Evolutionary conservation across 306 rosid genomes (phyloP), one percentile per base, ranked within the genome.

Genomic region (Cucurbita ficifolia): DNA sequence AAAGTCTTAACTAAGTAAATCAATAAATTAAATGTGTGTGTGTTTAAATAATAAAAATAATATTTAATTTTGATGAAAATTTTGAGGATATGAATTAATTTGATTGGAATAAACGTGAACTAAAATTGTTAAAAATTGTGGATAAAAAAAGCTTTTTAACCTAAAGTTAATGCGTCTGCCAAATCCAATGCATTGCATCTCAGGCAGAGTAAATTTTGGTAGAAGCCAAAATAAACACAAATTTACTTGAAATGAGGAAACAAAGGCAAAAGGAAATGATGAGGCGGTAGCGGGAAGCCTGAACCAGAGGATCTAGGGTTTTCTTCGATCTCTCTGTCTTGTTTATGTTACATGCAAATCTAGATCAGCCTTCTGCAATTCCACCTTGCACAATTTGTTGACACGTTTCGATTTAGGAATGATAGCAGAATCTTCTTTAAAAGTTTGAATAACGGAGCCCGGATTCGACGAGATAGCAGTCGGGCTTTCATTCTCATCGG

Each of bases 271-370:
- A 7, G 53, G 38, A 65, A 65, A 65, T 65, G 38, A 8, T 42
- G 72, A 65, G 72, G 72, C 72, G 43, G 33, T 65, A 65, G 72
- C 53, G 76, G 49, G 70, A 77, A 50, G 62, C 38, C 35, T 60
- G 70, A 82, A 48, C 74, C 80, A 60, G 74, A 75, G 81, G 76
- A 72, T 78, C 77, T 82, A 82, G 88, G 83, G 83, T 80, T 81
- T 80, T 73, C 54, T 56, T 78, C 52, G 79, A 54, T 75, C 72
- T 56, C 74, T 52, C 67, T 35, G 77, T 79, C 29, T 45, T 43
- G 14, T 63, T 39, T 11, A 39, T 3, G 9, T 39, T 39, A 4
- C 70, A 63, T 63, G 52, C 52, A n/a, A 21, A 17, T 57, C 42
- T 0, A 43, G 13, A 35, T 74, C 68, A 45, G 12, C 46, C 40